A percentile compares a stretch with the other conserved stretches of the same genome.
Evolutionary conservation across 2,329 filamentous ascomycete genomes (phyloP).

Genomic region (Trichoderma harzianum): DNA sequence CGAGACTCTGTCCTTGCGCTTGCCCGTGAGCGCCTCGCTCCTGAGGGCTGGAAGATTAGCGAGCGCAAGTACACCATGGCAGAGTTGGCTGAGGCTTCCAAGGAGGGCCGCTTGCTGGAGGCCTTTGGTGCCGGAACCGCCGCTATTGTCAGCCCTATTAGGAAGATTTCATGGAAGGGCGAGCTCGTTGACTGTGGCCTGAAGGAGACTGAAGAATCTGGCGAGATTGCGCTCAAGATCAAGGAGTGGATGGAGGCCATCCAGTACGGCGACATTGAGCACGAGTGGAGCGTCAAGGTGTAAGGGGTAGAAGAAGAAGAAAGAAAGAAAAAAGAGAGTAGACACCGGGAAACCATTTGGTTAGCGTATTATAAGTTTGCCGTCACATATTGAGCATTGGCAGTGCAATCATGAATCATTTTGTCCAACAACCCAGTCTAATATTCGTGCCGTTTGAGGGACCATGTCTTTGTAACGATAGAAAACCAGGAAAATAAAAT

Average conservation of each 20-base stretch:
- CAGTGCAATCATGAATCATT: not conserved
- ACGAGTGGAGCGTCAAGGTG: slow-evolving; percentile 76
- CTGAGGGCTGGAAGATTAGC: slow-evolving; percentile 81
- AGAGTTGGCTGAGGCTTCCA: slow-evolving; percentile 75
- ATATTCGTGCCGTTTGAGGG: slow-evolving; percentile 30
- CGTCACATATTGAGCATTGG: not conserved
- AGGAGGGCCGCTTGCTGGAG: slow-evolving; percentile 84
- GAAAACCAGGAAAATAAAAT: slow-evolving; percentile 26
- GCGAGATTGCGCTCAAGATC: slow-evolving; percentile 79
- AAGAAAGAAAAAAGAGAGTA: not conserved
- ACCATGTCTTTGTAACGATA: slow-evolving; percentile 26
- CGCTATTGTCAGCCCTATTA: slow-evolving; percentile 86
- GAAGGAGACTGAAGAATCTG: slow-evolving; percentile 76
- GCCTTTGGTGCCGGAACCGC: slow-evolving; percentile 93
- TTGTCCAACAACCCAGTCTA: slow-evolving; percentile 27
- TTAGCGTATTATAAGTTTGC: slow-evolving; percentile 4
- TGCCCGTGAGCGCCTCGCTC: slow-evolving; percentile 75
- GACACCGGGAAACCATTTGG: not conserved
- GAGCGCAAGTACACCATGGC: slow-evolving; percentile 93
- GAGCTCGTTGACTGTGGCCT: slow-evolving; percentile 79
- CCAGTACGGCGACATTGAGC: slow-evolving; percentile 90
- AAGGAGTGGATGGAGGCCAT: slow-evolving; percentile 96
- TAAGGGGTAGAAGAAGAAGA: slow-evolving; percentile 12
- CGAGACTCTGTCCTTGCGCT: slow-evolving; percentile 86
- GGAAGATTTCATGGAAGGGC: slow-evolving; percentile 85